Evolutionary conservation across 1,139 yeast species (phyloP).

Genomic region (Taphrina flavorubra): DNA sequence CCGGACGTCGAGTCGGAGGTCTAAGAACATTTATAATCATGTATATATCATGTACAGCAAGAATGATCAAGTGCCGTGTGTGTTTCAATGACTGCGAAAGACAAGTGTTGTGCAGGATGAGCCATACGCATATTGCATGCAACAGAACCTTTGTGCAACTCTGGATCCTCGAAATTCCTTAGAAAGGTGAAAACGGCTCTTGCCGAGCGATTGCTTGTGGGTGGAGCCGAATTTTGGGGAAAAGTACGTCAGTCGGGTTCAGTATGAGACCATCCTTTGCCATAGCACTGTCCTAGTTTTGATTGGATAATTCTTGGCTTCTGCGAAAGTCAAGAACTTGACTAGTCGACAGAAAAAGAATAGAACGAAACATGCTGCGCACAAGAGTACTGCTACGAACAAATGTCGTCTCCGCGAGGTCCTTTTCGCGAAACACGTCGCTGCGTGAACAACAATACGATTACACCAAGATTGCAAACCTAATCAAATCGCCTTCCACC

Average conservation of each 20-base stretch:
- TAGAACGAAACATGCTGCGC: not conserved
- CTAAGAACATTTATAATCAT: not conserved
- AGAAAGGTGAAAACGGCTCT: not conserved
- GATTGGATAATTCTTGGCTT: not conserved
- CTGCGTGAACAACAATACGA: conserved; percentile 10
- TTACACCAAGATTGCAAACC: conserved; percentile 5
- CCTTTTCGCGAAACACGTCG: not conserved
- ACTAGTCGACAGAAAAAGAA: not conserved
- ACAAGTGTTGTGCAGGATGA: too few relatives aligned
- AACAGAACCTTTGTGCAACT: too few relatives aligned
- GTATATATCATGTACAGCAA: not conserved
- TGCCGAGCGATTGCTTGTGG: not conserved
- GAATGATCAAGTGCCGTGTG: too few relatives aligned
- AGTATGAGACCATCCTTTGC: not conserved
- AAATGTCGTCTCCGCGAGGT: not conserved
- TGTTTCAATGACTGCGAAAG: too few relatives aligned
- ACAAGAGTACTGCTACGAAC: conserved; percentile 1
- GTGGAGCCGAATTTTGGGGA: not conserved
- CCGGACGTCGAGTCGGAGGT: conserved; percentile 23
- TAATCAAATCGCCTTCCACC: not conserved
- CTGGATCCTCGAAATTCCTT: not conserved
- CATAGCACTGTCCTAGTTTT: not conserved
- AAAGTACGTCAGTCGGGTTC: conserved; percentile 7
- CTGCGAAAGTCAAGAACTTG: not conserved
- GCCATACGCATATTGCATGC: too few relatives aligned